A percentile compares a stretch with the other conserved stretches of the same genome.
These are phyloP conservation scores for Cyberlindnera euphorbiiphila DNA, from an alignment of 805 yeast genomes.

Conservation along the genomic window DNA sequence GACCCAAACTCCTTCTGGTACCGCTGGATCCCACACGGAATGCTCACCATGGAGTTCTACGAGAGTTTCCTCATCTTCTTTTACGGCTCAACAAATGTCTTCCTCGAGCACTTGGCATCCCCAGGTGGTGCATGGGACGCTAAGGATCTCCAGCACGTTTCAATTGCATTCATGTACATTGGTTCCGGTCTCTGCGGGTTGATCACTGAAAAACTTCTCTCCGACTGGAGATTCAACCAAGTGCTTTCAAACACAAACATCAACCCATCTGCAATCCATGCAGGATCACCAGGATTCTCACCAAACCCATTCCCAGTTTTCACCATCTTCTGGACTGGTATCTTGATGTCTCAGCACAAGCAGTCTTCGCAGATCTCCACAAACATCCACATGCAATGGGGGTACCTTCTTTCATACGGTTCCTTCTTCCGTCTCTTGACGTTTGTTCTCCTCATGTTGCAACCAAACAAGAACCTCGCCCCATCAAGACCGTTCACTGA, in stretches of 20 bases:
- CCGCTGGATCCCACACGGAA: conserved; percentile 35
- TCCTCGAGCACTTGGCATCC: conserved; percentile 81
- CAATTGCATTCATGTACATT: conserved; percentile 86
- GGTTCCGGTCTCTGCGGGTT: conserved; percentile 94
- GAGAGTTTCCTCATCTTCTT: conserved; percentile 79
- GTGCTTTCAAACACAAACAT: conserved; percentile 32
- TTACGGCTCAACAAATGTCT: conserved; percentile 86
- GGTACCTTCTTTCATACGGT: conserved; percentile 75
- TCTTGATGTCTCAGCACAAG: conserved; percentile 89
- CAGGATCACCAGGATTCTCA: conserved; percentile 68
- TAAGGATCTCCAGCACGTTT: conserved; percentile 84
- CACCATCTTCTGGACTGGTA: conserved; percentile 95
- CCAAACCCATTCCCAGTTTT: conserved; percentile 94
- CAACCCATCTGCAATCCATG: conserved; percentile 28
- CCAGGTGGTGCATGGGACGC: conserved; percentile 84
- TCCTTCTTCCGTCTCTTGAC: conserved; percentile 73
- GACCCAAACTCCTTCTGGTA: conserved; percentile 26
- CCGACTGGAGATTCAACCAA: conserved; percentile 53
- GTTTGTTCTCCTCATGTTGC: conserved; percentile 49
- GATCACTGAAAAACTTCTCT: conserved; percentile 64
- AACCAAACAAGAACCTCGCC: conserved; percentile 33
- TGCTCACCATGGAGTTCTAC: conserved; percentile 78
- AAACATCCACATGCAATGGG: conserved; percentile 88
- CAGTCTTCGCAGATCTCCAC: conserved; percentile 82
- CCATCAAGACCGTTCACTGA: conserved; percentile 86